Conservation (phyloP, 805 yeast species). For the Lipomyces oligophaga region DNA sequence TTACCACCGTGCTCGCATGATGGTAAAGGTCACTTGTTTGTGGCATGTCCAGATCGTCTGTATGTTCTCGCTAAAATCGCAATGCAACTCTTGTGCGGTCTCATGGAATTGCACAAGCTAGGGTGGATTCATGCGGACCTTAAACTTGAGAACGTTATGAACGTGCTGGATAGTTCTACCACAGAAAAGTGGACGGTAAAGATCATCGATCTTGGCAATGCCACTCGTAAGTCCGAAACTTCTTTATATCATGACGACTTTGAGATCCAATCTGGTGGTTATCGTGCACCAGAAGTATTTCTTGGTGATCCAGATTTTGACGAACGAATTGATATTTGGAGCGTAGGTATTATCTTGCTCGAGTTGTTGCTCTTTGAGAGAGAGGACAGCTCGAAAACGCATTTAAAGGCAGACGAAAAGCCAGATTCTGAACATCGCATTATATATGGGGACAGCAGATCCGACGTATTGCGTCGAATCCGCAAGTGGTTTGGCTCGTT, state of each 20-base stretch:
- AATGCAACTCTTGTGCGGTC: constrained; percentile 27
- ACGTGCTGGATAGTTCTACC: not conserved
- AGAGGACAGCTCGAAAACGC: not conserved
- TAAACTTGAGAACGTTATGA: constrained; percentile 32
- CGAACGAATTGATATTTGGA: constrained; percentile 32
- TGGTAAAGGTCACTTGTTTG: constrained; percentile 8
- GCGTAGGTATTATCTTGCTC: constrained; percentile 30
- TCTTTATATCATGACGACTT: constrained; percentile 27
- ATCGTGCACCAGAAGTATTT: constrained; percentile 33
- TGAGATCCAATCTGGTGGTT: constrained; percentile 30
- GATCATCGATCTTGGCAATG: constrained; percentile 32
- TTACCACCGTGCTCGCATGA: constrained; percentile 24
- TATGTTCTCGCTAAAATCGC: constrained; percentile 29
- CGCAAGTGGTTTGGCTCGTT: constrained; percentile 7
- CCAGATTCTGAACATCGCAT: not conserved
- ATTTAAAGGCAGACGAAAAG: not conserved
- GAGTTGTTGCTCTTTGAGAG: constrained; percentile 23
- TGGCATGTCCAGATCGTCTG: constrained; percentile 18
- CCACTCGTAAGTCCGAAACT: constrained; percentile 13
- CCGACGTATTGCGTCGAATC: not conserved
- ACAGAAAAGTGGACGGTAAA: constrained; percentile 12
- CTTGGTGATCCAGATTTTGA: constrained; percentile 30
- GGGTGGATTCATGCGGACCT: constrained; percentile 32
- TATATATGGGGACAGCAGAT: not conserved
- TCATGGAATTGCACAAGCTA: constrained; percentile 24